A percentile compares a stretch with the other conserved stretches of the same genome.
These are phyloP conservation scores for Trypanosoma avium DNA, from an alignment of 208 protist genomes.

Conservation along the genomic window DNA sequence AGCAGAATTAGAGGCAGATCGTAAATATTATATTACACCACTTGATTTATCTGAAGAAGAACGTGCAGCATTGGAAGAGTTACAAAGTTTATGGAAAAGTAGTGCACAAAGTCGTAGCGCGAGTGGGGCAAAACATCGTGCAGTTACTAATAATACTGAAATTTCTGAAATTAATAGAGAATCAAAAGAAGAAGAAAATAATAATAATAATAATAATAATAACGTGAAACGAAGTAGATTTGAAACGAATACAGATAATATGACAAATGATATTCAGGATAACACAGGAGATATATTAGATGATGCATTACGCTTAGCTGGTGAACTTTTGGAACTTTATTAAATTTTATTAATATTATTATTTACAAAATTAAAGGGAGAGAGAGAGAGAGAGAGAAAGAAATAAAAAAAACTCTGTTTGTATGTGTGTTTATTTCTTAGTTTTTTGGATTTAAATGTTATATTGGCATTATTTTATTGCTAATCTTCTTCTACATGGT, in stretches of 20 bases:
- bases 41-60: slow-evolving; percentile 66
- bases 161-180: not conserved
- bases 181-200: slow-evolving; percentile 12
- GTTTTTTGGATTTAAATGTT: no score
- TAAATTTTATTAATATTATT: slow-evolving; percentile 28
- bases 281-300: slow-evolving; percentile 44
- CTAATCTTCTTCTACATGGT: no score
- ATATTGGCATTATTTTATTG: no score
- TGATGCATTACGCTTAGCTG: slow-evolving; percentile 73
- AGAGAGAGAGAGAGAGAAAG: not conserved
- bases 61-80: slow-evolving; percentile 75
- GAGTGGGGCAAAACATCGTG: slow-evolving; percentile 54
- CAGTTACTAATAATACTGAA: slow-evolving; percentile 22
- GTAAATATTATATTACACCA: slow-evolving; percentile 59
- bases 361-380: not conserved
- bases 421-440: no score
- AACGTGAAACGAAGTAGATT: slow-evolving; percentile 4
- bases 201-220: not conserved
- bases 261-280: slow-evolving; percentile 19
- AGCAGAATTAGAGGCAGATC: slow-evolving; percentile 39
- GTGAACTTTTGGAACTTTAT: slow-evolving; percentile 62
- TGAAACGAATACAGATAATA: slow-evolving; percentile 18
- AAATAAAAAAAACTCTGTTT: no score
- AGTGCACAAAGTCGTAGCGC: slow-evolving; percentile 56
- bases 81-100: slow-evolving; percentile 78